A percentile compares a stretch with the other conserved stretches of the same genome.
These are phyloP conservation scores for Galerina marginata DNA, from an alignment of 768 basidiomycete genomes.

Conservation along the genomic window DNA sequence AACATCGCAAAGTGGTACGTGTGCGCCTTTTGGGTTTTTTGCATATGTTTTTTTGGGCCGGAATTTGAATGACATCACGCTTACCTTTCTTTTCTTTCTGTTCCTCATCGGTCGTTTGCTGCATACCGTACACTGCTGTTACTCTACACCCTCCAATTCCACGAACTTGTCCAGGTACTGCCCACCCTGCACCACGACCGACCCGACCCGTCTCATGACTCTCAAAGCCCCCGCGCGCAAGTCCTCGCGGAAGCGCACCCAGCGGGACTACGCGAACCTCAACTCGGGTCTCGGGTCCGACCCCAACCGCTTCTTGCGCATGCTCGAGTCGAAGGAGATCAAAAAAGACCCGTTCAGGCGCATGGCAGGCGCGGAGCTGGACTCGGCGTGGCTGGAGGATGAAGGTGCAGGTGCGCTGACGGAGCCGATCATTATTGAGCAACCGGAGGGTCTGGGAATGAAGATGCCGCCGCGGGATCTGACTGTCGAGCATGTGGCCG, in stretches of 20 bases:
- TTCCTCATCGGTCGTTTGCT: neutral
- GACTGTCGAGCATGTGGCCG: slow-evolving; percentile 81
- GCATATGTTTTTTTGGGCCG: slow-evolving; percentile 12
- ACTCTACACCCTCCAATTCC: no score
- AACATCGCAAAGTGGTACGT: slow-evolving; percentile 80
- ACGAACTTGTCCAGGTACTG: slow-evolving; percentile 62
- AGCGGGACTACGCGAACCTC: slow-evolving; percentile 81
- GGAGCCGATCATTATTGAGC: slow-evolving; percentile 83
- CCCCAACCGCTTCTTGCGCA: slow-evolving; percentile 67
- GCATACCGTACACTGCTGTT: no score
- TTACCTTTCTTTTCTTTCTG: slow-evolving; percentile 7
- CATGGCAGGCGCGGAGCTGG: slow-evolving; percentile 71
- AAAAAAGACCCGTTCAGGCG: slow-evolving; percentile 66
- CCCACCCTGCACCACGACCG: slow-evolving; percentile 60
- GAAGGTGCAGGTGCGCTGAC: slow-evolving; percentile 73
- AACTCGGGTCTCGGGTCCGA: slow-evolving; percentile 66
- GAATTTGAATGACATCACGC: slow-evolving; percentile 21
- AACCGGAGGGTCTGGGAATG: slow-evolving; percentile 86
- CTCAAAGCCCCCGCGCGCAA: slow-evolving; percentile 82
- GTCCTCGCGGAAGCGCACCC: slow-evolving; percentile 74
- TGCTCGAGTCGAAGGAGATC: slow-evolving; percentile 72
- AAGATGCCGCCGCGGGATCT: slow-evolving; percentile 79
- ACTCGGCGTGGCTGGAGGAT: slow-evolving; percentile 72
- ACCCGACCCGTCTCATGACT: slow-evolving; percentile 69
- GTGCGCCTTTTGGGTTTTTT: neutral